Evolutionary conservation across 2,329 filamentous ascomycete genomes (phyloP), one percentile per base, ranked within the genome.

Genomic region (Ophiostoma sp.): DNA sequence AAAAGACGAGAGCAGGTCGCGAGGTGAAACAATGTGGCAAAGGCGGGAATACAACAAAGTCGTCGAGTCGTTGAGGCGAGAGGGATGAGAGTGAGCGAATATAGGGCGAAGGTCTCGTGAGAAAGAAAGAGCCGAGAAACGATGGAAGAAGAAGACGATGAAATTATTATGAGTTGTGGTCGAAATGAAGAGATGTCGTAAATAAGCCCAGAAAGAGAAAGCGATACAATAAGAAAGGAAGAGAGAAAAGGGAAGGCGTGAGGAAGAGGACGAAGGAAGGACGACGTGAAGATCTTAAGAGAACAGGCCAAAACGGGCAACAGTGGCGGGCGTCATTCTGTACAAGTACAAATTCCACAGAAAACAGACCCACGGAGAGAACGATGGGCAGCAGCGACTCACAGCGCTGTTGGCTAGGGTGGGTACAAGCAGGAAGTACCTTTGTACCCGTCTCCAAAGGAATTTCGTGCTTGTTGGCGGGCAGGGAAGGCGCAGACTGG

Each of bases 211-310:
- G 45, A 7, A 15, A 22, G 42, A 45, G 11, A 7, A n/a, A 22
- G 7, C 31, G n/a, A 22, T n/a, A 33, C 15, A 19, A 45, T 3
- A 28, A 48, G 50, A 25, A 55, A 28, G 57, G 19, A 33, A 39
- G 61, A 61, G n/a, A 36, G 22, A 36, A 25, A 22, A 36, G n/a
- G 70, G 17, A 28, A 42, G 48, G 31, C 25, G 45, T 31, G 57
- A 19, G 15, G 9, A 36, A 71, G 48, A 25, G 22, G 15, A 22
- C 39, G 39, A 59, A 19, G 19, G 50, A 48, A 8, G 69, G 69
- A 61, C n/a, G 68, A 57, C 15, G 69, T 61, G 25, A 71, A 71
- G 69, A 71, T 63, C 55, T 71, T 63, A 61, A 61, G 59, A 55
- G 33, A 31, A 69, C 11, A 39, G 12, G 70, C 39, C 17, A 55